Conservation (phyloP, 2,329 filamentous ascomycete genomes). For the Venturia oleaginea region DNA sequence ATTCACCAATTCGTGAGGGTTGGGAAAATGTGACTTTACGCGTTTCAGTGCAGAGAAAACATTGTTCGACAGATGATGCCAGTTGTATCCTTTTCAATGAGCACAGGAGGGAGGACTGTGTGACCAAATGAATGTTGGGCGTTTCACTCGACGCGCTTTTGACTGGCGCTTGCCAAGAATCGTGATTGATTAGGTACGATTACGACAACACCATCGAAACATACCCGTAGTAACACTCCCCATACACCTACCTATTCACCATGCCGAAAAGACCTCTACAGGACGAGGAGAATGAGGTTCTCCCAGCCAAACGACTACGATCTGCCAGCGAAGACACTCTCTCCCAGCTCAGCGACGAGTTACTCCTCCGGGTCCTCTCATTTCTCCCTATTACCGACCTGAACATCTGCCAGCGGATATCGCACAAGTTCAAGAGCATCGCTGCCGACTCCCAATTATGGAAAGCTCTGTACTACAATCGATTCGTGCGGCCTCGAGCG, state of each 20-base stretch:
- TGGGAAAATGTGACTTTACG: not conserved
- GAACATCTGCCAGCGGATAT: conserved; percentile 29
- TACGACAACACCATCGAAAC: not conserved
- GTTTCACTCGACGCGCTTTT: not conserved
- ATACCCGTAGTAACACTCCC: not conserved
- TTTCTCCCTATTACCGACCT: conserved; percentile 53
- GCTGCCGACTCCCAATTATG: conserved; percentile 79
- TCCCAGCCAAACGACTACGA: conserved; percentile 4
- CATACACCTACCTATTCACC: not conserved
- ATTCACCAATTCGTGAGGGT: not conserved
- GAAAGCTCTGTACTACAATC: conserved; percentile 79
- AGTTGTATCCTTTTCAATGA: not conserved
- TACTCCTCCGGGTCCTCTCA: conserved; percentile 75
- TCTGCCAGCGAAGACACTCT: conserved; percentile 43
- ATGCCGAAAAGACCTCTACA: conserved; percentile 10
- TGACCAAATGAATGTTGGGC: not conserved
- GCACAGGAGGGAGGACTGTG: not conserved
- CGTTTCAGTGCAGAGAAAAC: not conserved
- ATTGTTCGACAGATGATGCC: not conserved
- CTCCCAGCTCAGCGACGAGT: conserved; percentile 73
- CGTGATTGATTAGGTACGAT: not conserved
- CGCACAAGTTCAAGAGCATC: conserved; percentile 62
- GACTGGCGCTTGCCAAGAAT: not conserved
- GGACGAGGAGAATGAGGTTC: not conserved
- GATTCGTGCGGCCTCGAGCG: conserved; percentile 76